Conservation (phyloP, 495 filamentous ascomycete genomes). For the Xylaria telfairii region DNA sequence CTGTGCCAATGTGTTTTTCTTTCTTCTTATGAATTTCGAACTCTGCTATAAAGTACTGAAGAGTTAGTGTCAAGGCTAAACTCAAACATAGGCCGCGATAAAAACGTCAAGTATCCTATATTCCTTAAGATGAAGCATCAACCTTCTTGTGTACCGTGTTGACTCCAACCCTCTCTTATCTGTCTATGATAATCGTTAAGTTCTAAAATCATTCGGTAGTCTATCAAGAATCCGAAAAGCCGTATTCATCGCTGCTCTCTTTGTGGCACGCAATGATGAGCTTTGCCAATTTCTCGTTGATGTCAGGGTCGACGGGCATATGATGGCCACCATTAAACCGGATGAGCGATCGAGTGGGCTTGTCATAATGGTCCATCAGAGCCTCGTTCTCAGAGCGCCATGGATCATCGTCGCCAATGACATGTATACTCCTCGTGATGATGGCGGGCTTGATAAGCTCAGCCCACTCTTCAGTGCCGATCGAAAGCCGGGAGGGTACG, state of each 20-base stretch:
- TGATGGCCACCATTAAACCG: slow-evolving; percentile 35
- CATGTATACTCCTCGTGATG: slow-evolving; percentile 32
- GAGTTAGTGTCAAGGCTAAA: not conserved
- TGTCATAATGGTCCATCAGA: slow-evolving; percentile 33
- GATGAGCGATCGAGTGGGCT: slow-evolving; percentile 26
- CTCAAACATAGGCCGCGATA: not conserved
- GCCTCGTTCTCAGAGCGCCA: slow-evolving; percentile 35
- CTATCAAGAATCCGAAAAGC: not conserved
- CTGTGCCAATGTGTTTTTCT: not conserved
- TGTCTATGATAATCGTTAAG: not conserved
- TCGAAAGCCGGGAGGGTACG: slow-evolving; percentile 28
- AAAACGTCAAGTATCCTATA: not conserved
- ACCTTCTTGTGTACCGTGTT: not conserved
- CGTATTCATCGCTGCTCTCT: slow-evolving; percentile 4
- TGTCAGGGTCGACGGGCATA: slow-evolving; percentile 32
- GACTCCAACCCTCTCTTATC: not conserved
- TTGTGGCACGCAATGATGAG: slow-evolving; percentile 6
- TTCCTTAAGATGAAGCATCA: not conserved
- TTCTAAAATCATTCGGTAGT: not conserved
- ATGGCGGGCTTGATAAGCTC: slow-evolving; percentile 23
- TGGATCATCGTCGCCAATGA: slow-evolving; percentile 37
- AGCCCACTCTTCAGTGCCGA: slow-evolving; percentile 7
- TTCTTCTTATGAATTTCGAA: not conserved
- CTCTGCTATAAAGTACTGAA: not conserved
- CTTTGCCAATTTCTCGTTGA: slow-evolving; percentile 11